Conservation (phyloP, 140 eudicot species). For the Flaveria floridana region DNA sequence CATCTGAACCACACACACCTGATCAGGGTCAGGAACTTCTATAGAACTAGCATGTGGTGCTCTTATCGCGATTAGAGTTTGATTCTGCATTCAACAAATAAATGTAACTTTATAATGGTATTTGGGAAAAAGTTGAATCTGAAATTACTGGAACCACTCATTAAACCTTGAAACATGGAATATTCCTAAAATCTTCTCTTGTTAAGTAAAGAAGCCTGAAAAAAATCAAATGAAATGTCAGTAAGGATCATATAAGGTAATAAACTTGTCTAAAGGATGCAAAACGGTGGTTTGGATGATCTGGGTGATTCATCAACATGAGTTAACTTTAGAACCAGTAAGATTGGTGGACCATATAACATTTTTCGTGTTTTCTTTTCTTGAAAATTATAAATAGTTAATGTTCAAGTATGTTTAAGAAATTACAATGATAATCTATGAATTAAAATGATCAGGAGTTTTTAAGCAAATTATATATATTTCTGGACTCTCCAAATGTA, state of each 20-base stretch:
- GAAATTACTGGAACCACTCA: conserved; percentile 18
- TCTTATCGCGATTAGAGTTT: conserved; percentile 60
- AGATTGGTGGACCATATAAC: background rate
- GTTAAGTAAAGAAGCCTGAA: conserved; percentile 63
- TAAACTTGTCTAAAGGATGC: background rate
- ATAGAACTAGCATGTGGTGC: conserved; percentile 71
- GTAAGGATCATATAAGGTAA: conserved; percentile 5
- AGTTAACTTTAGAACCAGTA: background rate
- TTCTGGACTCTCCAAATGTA: background rate
- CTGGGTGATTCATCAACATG: background rate
- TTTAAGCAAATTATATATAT: background rate
- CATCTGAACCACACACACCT: conserved; percentile 43
- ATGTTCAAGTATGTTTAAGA: background rate
- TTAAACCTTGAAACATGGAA: conserved; percentile 63
- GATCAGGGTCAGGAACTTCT: conserved; percentile 87
- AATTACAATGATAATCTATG: background rate
- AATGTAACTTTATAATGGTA: conserved; percentile 1
- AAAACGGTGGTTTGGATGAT: background rate
- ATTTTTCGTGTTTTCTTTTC: background rate
- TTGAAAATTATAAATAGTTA: background rate
- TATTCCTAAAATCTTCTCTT: conserved; percentile 58
- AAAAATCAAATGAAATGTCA: conserved; percentile 23
- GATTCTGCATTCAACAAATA: conserved; percentile 43
- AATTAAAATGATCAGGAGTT: background rate
- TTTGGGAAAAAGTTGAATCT: conserved; percentile 8